Conservation (phyloP, 805 yeast species). For the Wickerhamomyces ciferrii region DNA sequence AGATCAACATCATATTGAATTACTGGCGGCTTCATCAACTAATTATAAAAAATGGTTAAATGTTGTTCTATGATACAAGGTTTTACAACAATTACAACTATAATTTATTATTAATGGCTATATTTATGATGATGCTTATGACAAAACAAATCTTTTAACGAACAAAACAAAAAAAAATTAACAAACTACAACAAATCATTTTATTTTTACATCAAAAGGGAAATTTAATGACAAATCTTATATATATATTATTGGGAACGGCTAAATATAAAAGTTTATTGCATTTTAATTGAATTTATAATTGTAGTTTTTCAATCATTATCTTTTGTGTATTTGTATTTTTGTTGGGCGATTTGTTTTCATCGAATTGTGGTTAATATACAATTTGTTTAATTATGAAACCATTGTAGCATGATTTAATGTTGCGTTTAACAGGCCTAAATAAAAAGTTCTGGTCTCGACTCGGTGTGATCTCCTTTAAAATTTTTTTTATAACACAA, state of each 20-base stretch:
- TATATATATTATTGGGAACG: background rate
- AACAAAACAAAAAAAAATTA: background rate
- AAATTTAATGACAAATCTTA: background rate
- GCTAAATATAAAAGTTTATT: background rate
- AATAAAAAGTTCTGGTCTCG: background rate
- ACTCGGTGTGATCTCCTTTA: no score
- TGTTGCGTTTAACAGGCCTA: background rate
- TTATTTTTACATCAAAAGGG: background rate
- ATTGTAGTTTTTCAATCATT: background rate
- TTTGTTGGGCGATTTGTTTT: no score
- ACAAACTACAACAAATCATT: no score
- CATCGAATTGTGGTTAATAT: no score
- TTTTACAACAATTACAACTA: background rate
- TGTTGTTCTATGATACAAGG: conserved; percentile 8
- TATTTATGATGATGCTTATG: background rate
- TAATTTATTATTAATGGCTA: background rate
- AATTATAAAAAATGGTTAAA: conserved; percentile 25
- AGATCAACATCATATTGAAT: conserved; percentile 15
- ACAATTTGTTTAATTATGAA: background rate
- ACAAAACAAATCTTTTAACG: background rate
- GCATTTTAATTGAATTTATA: background rate
- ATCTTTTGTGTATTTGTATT: no score
- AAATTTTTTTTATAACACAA: no score
- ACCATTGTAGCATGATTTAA: background rate
- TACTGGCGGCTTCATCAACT: conserved; percentile 22